phyloP scores from a whole-genome alignment of 768 basidiomycete genomes.

The Mycena sanguinolenta region DNA sequence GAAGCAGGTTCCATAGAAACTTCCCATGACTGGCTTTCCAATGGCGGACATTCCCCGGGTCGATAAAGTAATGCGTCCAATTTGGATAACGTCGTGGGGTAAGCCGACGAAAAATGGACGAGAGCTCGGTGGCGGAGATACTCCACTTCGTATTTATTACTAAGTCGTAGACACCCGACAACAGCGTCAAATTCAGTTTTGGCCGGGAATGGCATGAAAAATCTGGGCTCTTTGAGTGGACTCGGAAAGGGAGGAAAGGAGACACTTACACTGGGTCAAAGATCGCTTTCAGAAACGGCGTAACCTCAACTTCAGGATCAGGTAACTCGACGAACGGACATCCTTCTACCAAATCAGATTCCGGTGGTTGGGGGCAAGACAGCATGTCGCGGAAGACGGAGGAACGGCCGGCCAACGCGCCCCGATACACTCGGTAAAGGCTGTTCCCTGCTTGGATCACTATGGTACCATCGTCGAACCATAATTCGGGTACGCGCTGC shows the following conservation, averaged over 20 bases:
- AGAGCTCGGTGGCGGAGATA: slow-evolving; percentile 13
- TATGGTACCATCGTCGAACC: slow-evolving; percentile 3
- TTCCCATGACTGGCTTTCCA: not conserved
- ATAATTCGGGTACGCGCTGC: not conserved
- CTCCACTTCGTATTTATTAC: not conserved
- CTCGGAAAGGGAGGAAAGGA: not conserved
- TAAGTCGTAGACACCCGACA: not conserved
- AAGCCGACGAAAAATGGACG: slow-evolving; percentile 5
- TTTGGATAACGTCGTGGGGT: not conserved
- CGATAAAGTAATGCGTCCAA: not conserved
- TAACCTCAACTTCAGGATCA: not conserved
- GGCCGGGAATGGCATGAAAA: slow-evolving; percentile 7
- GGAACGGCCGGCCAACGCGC: not conserved
- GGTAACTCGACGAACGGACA: slow-evolving; percentile 8
- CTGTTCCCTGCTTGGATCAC: slow-evolving; percentile 3
- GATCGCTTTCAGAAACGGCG: not conserved
- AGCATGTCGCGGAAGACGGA: slow-evolving; percentile 4
- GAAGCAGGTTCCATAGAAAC: not conserved
- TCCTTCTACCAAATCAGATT: slow-evolving; percentile 2
- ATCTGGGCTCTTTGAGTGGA: not conserved
- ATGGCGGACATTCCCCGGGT: not conserved
- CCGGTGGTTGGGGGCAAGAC: not conserved
- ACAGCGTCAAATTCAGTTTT: not conserved
- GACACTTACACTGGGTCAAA: slow-evolving; percentile 2
- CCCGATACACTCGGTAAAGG: slow-evolving; percentile 10